phyloP scores from a whole-genome alignment of 495 filamentous ascomycete genomes.

The Tuber brumale region DNA sequence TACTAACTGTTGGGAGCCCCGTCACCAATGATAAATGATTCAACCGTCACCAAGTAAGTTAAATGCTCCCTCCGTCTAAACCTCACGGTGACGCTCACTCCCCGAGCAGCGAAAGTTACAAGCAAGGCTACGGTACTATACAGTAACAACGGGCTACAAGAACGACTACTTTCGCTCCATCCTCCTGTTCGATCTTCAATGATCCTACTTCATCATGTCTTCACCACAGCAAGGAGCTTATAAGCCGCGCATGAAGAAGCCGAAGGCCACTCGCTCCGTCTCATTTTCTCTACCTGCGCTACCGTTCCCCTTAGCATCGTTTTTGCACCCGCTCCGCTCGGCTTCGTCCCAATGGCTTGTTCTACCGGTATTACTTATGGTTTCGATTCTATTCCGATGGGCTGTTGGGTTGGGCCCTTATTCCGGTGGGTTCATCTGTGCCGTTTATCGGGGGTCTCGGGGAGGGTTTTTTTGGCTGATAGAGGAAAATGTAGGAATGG shows the following conservation, averaged over 20 bases:
- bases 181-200: constrained; percentile 4
- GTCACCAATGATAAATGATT: neutral
- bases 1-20: constrained; percentile 7
- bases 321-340: constrained; percentile 83
- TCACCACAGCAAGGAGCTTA: constrained; percentile 43
- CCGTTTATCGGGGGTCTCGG: neutral
- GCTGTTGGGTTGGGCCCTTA: constrained; percentile 87
- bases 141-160: neutral
- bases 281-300: constrained; percentile 49
- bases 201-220: constrained; percentile 22
- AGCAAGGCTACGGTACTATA: neutral
- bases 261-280: constrained; percentile 49
- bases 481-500: constrained; percentile 30
- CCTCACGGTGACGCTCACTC: neutral
- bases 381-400: constrained; percentile 87
- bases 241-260: constrained; percentile 52
- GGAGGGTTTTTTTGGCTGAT: neutral
- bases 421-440: constrained; percentile 57
- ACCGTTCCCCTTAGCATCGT: constrained; percentile 79
- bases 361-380: constrained; percentile 79
- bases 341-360: constrained; percentile 87
- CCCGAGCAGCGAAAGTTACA: neutral
- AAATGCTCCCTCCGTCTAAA: neutral
- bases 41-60: neutral
- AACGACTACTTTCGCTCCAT: neutral